phyloP scores from a whole-genome alignment of 768 basidiomycete species.

The Suillus cothurnatus region DNA sequence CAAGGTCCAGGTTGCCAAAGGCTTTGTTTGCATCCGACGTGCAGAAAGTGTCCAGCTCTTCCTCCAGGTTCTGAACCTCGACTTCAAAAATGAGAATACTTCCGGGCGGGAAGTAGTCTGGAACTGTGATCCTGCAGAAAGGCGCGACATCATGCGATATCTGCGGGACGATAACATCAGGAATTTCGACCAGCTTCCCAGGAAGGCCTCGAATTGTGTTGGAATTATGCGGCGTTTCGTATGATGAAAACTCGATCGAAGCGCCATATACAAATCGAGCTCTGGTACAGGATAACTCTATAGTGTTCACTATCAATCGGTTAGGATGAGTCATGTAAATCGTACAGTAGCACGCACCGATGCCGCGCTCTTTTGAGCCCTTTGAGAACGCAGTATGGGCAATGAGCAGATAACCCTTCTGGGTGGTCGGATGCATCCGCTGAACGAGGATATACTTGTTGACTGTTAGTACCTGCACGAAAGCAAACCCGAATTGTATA shows the following conservation, averaged over 20 bases:
- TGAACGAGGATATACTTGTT: conserved; percentile 89
- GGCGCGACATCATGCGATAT: conserved; percentile 68
- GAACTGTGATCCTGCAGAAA: conserved; percentile 79
- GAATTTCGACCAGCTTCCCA: conserved; percentile 64
- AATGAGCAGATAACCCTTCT: conserved; percentile 90
- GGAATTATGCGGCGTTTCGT: conserved; percentile 52
- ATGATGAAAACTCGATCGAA: conserved; percentile 65
- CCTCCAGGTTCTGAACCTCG: conserved; percentile 72
- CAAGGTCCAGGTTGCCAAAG: conserved; percentile 71
- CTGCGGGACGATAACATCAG: conserved; percentile 57
- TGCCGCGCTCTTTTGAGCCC: conserved; percentile 77
- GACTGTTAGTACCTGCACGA: conserved; percentile 9
- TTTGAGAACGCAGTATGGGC: conserved; percentile 93
- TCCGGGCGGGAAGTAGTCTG: conserved; percentile 93
- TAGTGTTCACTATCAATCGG: conserved; percentile 64
- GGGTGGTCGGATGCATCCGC: conserved; percentile 86
- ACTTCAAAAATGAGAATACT: conserved; percentile 94
- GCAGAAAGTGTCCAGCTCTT: conserved; percentile 74
- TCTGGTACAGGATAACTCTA: conserved; percentile 79
- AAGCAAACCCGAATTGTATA: conserved; percentile 18
- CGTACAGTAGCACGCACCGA: conserved; percentile 50
- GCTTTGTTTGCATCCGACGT: conserved; percentile 69
- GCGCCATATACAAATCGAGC: conserved; percentile 84
- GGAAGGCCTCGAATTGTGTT: conserved; percentile 71
- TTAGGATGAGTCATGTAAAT: not conserved